These are phyloP conservation scores for Fusarium neocosmosporiellum DNA, from an alignment of 2,329 filamentous ascomycete species.

Conservation along the genomic window DNA sequence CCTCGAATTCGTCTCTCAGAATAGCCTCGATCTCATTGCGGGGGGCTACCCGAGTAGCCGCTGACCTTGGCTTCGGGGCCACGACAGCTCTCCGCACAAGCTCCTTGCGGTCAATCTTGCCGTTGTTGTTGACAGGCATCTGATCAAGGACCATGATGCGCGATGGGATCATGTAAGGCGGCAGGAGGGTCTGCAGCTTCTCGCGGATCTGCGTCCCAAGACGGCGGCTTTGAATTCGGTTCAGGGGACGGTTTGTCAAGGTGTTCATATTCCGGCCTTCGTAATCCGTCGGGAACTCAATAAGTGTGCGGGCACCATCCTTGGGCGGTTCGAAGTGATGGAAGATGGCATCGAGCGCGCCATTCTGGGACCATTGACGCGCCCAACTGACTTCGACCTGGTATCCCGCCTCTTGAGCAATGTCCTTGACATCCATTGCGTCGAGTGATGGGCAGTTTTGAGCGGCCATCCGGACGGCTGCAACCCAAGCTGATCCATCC, in stretches of 20 bases:
- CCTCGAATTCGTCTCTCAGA: neutral
- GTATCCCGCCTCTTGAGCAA: conserved; percentile 52
- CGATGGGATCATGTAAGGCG: conserved; percentile 43
- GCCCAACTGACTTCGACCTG: conserved; percentile 58
- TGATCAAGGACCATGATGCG: conserved; percentile 35
- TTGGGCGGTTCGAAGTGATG: conserved; percentile 12
- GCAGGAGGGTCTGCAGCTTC: conserved; percentile 14
- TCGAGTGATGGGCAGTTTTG: conserved; percentile 14
- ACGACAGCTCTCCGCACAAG: conserved; percentile 11
- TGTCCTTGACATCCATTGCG: conserved; percentile 23
- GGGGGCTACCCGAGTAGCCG: conserved; percentile 10
- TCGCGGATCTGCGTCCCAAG: conserved; percentile 4
- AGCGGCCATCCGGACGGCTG: neutral
- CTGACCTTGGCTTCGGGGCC: neutral
- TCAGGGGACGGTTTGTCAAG: conserved; percentile 32
- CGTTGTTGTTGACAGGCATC: conserved; percentile 42
- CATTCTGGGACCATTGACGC: conserved; percentile 42
- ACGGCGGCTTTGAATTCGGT: conserved; percentile 6
- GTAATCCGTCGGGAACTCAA: conserved; percentile 26
- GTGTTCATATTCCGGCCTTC: neutral
- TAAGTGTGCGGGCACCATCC: conserved; percentile 2
- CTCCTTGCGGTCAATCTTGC: conserved; percentile 39
- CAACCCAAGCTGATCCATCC: conserved; percentile 12
- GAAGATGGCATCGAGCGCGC: conserved; percentile 30
- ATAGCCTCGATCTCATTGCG: neutral